Evolutionary conservation across 805 yeast genomes (phyloP).

Genomic region (Komagataella populi): DNA sequence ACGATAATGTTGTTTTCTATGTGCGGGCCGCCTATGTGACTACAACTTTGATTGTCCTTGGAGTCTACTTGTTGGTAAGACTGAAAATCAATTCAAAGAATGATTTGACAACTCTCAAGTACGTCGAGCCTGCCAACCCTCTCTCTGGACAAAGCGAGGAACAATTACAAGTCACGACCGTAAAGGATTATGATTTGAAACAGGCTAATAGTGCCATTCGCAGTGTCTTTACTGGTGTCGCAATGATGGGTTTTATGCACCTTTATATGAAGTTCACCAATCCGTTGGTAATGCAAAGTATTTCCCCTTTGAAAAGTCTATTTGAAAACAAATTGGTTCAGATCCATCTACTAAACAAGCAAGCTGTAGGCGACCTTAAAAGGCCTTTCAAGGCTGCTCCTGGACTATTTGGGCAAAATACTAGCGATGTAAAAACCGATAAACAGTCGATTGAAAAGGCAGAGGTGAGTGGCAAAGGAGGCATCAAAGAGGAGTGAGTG

Average conservation of each 20-base stretch:
- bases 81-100: conserved; percentile 55
- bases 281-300: conserved; percentile 90
- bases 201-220: conserved; percentile 74
- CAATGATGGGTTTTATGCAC: conserved; percentile 98
- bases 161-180: conserved; percentile 77
- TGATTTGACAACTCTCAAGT: conserved; percentile 85
- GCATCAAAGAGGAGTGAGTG: conserved; percentile 70
- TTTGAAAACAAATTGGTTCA: conserved; percentile 82
- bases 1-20: conserved; percentile 58
- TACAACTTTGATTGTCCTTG: conserved; percentile 52
- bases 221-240: conserved; percentile 76
- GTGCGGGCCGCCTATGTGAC: conserved; percentile 62
- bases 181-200: conserved; percentile 85
- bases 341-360: conserved; percentile 74
- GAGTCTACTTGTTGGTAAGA: conserved; percentile 54
- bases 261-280: conserved; percentile 93
- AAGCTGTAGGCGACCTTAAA: conserved; percentile 82
- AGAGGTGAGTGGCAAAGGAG: conserved; percentile 77
- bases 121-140: conserved; percentile 73
- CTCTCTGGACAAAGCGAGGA: conserved; percentile 64
- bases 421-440: conserved; percentile 57
- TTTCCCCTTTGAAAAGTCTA: conserved; percentile 82
- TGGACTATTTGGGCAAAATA: conserved; percentile 51
- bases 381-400: conserved; percentile 87
- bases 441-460: conserved; percentile 77